Conservation (phyloP, 805 yeast species). For the Pichia paraexigua region DNA sequence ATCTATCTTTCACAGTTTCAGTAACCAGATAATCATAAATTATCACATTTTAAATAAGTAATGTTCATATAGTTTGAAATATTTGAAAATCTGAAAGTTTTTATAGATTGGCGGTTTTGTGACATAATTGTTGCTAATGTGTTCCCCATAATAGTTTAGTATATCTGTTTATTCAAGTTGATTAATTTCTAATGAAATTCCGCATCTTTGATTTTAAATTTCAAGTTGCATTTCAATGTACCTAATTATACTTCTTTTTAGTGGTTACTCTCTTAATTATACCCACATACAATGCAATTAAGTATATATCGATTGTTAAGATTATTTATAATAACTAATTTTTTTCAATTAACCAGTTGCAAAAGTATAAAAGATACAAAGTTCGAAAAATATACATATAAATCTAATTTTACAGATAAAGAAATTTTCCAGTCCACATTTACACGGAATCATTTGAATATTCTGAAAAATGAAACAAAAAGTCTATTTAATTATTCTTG, state of each 20-base stretch:
- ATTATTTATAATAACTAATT: background rate
- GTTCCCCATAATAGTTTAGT: too few relatives aligned
- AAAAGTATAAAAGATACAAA: background rate
- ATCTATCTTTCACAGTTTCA: too few relatives aligned
- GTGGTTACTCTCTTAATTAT: background rate
- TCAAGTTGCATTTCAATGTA: background rate
- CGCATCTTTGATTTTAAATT: background rate
- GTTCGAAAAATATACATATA: constrained; percentile 11
- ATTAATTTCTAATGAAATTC: too few relatives aligned
- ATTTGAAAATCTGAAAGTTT: too few relatives aligned
- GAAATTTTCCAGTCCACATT: constrained; percentile 22
- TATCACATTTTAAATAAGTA: too few relatives aligned
- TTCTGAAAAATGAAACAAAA: constrained; percentile 38
- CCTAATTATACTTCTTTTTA: too few relatives aligned
- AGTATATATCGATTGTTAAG: background rate
- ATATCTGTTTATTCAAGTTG: too few relatives aligned
- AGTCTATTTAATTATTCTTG: constrained; percentile 67
- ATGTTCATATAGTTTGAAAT: too few relatives aligned
- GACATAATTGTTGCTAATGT: too few relatives aligned
- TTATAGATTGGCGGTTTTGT: too few relatives aligned
- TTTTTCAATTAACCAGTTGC: background rate
- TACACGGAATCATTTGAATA: constrained; percentile 17
- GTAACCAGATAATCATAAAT: too few relatives aligned
- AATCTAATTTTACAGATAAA: constrained; percentile 13
- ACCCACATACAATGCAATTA: background rate